These are phyloP conservation scores for Ogataea corticis DNA, from an alignment of 805 yeast genomes.

Conservation along the genomic window DNA sequence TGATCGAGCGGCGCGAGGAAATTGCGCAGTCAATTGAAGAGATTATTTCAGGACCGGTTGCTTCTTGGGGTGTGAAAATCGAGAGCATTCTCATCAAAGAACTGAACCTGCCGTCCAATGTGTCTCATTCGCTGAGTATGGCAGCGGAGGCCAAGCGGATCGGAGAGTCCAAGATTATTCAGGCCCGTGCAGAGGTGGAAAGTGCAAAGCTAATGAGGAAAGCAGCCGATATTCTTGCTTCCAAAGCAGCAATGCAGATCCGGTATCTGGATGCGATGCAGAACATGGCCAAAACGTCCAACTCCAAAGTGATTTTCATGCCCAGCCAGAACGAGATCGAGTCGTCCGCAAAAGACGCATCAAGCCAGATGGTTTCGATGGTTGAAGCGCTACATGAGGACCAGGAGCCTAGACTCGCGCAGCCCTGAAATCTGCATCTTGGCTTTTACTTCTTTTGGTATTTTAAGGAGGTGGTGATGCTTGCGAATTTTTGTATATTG, in stretches of 20 bases:
- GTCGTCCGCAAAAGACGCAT: slow-evolving; percentile 13
- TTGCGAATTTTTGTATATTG: no score
- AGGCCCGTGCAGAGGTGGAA: slow-evolving; percentile 75
- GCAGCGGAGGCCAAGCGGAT: slow-evolving; percentile 77
- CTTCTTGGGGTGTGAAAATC: slow-evolving; percentile 69
- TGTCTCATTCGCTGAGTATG: slow-evolving; percentile 62
- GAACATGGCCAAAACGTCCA: slow-evolving; percentile 61
- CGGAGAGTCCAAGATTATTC: slow-evolving; percentile 74
- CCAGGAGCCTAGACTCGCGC: no score
- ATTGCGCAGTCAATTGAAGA: slow-evolving; percentile 64
- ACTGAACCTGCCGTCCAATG: slow-evolving; percentile 52
- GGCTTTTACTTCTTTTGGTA: no score
- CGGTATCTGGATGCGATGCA: slow-evolving; percentile 80
- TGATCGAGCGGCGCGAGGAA: slow-evolving; percentile 71
- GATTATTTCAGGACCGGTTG: slow-evolving; percentile 61
- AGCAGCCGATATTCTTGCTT: slow-evolving; percentile 73
- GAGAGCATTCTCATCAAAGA: slow-evolving; percentile 72
- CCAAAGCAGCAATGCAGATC: slow-evolving; percentile 77
- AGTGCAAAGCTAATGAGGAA: slow-evolving; percentile 74
- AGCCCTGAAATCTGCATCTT: neutral
- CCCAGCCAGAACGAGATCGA: slow-evolving; percentile 50
- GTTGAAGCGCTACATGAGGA: slow-evolving; percentile 10
- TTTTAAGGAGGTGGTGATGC: no score
- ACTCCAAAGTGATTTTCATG: slow-evolving; percentile 73
- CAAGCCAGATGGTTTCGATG: slow-evolving; percentile 14